Conservation (phyloP, 2,329 filamentous ascomycete species). For the Trichocomaceae sp. region DNA sequence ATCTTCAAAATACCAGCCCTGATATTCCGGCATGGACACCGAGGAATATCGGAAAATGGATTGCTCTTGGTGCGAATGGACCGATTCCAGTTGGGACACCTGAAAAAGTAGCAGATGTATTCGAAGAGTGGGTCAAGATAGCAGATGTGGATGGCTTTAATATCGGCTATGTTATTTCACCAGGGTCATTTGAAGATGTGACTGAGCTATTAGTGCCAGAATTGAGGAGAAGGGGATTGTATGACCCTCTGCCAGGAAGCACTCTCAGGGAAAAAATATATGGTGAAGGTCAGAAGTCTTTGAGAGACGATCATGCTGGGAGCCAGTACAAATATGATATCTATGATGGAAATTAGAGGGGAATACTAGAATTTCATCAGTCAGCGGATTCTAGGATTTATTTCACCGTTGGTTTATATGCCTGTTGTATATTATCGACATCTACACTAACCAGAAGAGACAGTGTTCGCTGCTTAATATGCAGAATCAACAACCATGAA, state of each 20-base stretch:
- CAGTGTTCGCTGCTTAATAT: too few relatives aligned
- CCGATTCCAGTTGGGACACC: conserved; percentile 23
- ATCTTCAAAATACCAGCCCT: conserved; percentile 10
- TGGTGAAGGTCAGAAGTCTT: conserved; percentile 50
- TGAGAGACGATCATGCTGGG: conserved; percentile 55
- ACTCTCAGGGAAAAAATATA: conserved; percentile 59
- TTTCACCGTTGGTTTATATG: too few relatives aligned
- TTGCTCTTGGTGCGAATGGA: conserved; percentile 4
- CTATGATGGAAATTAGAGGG: conserved; percentile 47
- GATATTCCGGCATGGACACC: conserved; percentile 14
- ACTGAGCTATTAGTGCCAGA: conserved; percentile 46
- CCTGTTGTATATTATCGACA: too few relatives aligned
- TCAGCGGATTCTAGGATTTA: too few relatives aligned
- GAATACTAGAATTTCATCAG: too few relatives aligned
- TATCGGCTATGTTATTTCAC: conserved; percentile 45
- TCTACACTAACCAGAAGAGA: too few relatives aligned
- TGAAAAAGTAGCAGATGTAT: conserved; percentile 31
- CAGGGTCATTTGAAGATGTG: conserved; percentile 48
- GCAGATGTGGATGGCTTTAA: conserved; percentile 40
- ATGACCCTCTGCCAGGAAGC: conserved; percentile 20
- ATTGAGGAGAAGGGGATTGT: conserved; percentile 29
- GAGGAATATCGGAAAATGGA: conserved; percentile 12
- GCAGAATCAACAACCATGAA: too few relatives aligned
- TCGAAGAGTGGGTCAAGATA: conserved; percentile 39
- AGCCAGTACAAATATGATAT: conserved; percentile 57